Base-by-base conservation (phyloP, 768 basidiomycete genomes). In the Cytidiella melzeri region DNA sequence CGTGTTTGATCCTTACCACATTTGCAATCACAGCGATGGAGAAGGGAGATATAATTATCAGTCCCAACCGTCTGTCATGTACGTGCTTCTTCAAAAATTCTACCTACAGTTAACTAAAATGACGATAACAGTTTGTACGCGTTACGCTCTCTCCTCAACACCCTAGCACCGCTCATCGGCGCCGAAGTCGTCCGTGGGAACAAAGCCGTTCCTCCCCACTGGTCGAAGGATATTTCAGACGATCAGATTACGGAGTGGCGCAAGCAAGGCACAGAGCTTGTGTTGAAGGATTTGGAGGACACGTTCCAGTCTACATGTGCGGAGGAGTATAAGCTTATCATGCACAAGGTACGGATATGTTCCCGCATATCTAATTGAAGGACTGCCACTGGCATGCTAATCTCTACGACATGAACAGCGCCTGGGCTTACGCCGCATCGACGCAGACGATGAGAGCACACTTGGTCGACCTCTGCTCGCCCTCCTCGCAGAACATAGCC, bases 21-120 rank as follows among this genome's bases (percentile, higher is more conserved):
- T 97, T 47, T 97, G 94, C 71, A 98, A 94, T 57, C 92, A 94
- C 64, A 80, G 80, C 1, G 92, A 96, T 58, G 77, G 79, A 42
- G 74, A 73, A 48, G 87, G 87, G 13, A 75, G 90, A 39, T 93
- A 92, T 57, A 74, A 87, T 1, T 93, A 90, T 68, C 69, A 87
- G 83, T 69, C 70, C 56, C 89, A 92, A 67, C 88, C 87, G 1
- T 78, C 74, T 49, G 86, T 89, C 82, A 84, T 91, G 87, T 86
- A 53, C 55, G 82, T 61, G 1, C 10, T 13, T 6, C 21, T 7
- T 21, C 46, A 38, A 12, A 12, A 10, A 40, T 7, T 15, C 40
- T 23, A 44, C 41, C 30, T 28, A 49, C 42, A 15, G 41, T 39
- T 25, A 46, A 28, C 30, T 48, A 6, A 39, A 19, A 38, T 3